A percentile compares a stretch with the other conserved stretches of the same genome.
phyloP scores from a whole-genome alignment of 441 rosid species.

The Kokia cookei region DNA sequence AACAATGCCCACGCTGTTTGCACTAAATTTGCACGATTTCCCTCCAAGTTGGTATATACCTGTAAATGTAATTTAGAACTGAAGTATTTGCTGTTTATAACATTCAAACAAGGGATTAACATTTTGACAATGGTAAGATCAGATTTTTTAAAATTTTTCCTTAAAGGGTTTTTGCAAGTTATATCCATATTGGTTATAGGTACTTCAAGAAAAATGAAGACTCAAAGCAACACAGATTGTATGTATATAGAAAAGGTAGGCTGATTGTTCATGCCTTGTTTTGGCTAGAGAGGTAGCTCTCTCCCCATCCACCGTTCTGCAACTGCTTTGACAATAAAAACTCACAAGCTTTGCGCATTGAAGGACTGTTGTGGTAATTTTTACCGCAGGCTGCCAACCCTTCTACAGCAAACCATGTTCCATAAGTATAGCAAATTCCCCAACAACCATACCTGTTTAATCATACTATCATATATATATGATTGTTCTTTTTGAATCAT shows the following conservation, averaged over 20 bases:
- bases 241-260: not conserved
- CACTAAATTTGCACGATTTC: slow-evolving; percentile 28
- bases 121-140: too few species aligned
- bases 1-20: slow-evolving; percentile 44
- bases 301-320: slow-evolving; percentile 46
- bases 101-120: not conserved
- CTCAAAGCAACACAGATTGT: not conserved
- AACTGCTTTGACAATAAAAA: slow-evolving; percentile 36
- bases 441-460: slow-evolving; percentile 34
- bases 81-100: not conserved
- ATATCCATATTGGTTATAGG: not conserved
- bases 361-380: slow-evolving; percentile 18
- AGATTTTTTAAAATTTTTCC: too few species aligned
- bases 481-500: not conserved
- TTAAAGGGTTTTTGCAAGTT: too few species aligned
- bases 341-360: slow-evolving; percentile 29
- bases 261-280: slow-evolving; percentile 22
- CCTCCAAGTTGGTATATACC: slow-evolving; percentile 32
- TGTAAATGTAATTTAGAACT: slow-evolving; percentile 1
- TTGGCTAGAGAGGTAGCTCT: slow-evolving; percentile 42
- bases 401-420: slow-evolving; percentile 36
- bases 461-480: not conserved
- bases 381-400: slow-evolving; percentile 30
- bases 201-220: not conserved
- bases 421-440: slow-evolving; percentile 44